Evolutionary conservation across 805 yeast genomes (phyloP).

Genomic region (Kodamaea kaohsiungensis): DNA sequence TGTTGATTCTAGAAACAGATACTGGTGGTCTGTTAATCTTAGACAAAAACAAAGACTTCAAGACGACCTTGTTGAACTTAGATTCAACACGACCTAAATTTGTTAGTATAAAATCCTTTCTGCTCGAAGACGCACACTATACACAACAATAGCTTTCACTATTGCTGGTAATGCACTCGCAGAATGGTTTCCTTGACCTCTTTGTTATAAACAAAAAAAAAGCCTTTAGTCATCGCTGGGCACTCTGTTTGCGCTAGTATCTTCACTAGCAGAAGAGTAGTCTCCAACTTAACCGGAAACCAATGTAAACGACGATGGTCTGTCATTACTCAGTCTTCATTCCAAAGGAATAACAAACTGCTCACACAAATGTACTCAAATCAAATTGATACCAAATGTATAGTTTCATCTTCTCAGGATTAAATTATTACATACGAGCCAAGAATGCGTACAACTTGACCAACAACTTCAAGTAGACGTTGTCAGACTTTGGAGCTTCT

Average conservation of each 20-base stretch:
- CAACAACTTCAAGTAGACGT: conserved; percentile 96
- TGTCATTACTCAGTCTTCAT: neutral
- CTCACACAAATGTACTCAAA: conserved; percentile 1
- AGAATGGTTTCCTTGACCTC: conserved; percentile 18
- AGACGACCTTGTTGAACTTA: conserved; percentile 97
- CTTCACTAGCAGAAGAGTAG: conserved; percentile 11
- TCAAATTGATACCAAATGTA: neutral
- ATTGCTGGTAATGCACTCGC: conserved; percentile 26
- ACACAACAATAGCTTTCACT: neutral
- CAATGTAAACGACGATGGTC: neutral
- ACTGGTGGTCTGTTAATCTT: conserved; percentile 99
- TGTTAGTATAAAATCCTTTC: conserved; percentile 38
- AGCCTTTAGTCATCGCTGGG: neutral
- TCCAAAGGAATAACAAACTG: conserved; percentile 7
- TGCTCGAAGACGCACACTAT: conserved; percentile 46
- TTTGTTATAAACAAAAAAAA: neutral
- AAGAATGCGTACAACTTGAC: conserved; percentile 98
- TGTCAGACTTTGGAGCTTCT: conserved; percentile 98
- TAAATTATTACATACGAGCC: conserved; percentile 80
- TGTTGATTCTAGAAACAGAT: conserved; percentile 86
- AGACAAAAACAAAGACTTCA: conserved; percentile 92
- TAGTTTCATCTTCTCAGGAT: conserved; percentile 8
- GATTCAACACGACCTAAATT: conserved; percentile 93
- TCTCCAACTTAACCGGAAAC: neutral
- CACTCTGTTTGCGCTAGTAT: conserved; percentile 11